Evolutionary conservation across 257 asterid species (phyloP), one percentile per base, ranked within the genome.

Genomic region (Marsdenia floribunda): DNA sequence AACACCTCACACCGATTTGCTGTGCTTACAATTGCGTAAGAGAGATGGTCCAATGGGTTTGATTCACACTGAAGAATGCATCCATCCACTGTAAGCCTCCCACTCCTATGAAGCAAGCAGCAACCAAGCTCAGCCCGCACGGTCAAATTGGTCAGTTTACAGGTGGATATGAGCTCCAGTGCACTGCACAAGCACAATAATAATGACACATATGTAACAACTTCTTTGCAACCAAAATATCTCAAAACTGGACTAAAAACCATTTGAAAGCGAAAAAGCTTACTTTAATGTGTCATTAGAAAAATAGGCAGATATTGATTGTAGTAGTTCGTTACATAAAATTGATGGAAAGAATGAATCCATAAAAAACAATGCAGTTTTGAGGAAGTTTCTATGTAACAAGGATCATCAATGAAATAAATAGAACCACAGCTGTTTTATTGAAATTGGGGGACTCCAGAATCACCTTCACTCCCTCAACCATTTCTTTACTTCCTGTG

Each of bases 51-150:
- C 83, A 92, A 78, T 46, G 98, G 98, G 75, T 95, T 78, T 3
- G 97, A 79, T 81, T 95, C 98, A 49, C 99, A 90, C 80, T 90
- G 99, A 77, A 92, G 98, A 77, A 95, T 83, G 74, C 99, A 95
- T 38, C 94, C 89, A 52, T 95, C 99, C 52, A 92, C 78, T 4
- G 90, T 95, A 68, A 95, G 87, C 88, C 86, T 88, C 68, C 99
- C 99, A 46, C 98, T 89, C 77, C 99, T 84, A 76, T 95, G 99
- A 78, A 95, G 96, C 69, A 95, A 83, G 82, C 99, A 95, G 84
- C 99, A 95, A 42, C 98, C 98, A 0, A 95, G 96, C 88, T 95
- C 98, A 16, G 98, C 87, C 82, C 96, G 87, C 83, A 92, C 96
- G 0, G 99, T 92, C 85, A 92, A 82, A 83, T 95, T 95, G n/a